phyloP scores from a whole-genome alignment of 2,329 filamentous ascomycete species.

The Sporothrix globosa region DNA sequence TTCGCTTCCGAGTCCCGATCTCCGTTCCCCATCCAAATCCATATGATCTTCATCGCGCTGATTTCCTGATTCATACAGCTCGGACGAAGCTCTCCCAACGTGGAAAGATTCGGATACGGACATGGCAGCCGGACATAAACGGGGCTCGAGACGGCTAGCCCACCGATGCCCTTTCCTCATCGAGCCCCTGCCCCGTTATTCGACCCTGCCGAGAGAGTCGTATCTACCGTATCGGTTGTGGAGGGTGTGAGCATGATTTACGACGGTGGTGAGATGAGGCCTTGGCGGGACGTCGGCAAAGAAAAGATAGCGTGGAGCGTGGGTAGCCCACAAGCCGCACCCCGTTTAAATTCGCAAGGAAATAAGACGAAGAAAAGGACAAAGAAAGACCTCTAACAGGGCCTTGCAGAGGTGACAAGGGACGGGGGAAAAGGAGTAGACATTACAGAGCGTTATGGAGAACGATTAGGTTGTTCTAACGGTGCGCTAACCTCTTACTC shows the following conservation, averaged over 20 bases:
- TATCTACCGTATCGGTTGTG: constrained; percentile 15
- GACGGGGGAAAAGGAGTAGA: background rate
- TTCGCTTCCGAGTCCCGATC: background rate
- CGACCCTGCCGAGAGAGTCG: background rate
- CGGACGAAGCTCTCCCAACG: background rate
- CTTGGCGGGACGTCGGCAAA: too few species aligned
- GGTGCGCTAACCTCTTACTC: background rate
- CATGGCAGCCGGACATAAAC: background rate
- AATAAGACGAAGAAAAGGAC: too few species aligned
- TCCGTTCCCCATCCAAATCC: background rate
- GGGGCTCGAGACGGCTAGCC: too few species aligned
- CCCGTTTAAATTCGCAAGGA: background rate
- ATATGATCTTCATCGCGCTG: background rate
- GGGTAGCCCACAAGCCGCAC: background rate
- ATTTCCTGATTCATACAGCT: constrained; percentile 12
- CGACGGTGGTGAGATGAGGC: background rate
- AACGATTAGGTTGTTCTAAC: background rate
- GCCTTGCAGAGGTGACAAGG: background rate
- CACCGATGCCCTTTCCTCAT: background rate
- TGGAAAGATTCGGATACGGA: background rate
- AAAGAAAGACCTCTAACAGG: background rate
- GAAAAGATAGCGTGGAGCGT: background rate
- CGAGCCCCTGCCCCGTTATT: background rate
- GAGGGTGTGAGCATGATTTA: background rate
- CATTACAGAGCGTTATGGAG: background rate